Conservation (phyloP, 2,329 filamentous ascomycete genomes). For the Botrytis fragariae region DNA sequence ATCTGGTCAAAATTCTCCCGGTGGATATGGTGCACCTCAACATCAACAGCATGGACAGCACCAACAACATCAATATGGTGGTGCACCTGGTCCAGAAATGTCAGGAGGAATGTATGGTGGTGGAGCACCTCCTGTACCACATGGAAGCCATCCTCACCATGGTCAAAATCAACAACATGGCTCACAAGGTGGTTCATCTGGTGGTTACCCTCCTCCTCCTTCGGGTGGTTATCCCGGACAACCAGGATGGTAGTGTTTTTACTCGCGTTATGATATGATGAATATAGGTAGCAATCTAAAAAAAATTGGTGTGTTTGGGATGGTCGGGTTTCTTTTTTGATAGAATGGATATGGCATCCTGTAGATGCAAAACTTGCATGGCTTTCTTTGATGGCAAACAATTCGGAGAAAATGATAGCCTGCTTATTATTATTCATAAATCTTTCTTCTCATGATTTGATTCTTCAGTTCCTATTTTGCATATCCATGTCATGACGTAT, state of each 20-base stretch:
- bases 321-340: neutral
- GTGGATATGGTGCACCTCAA: slow-evolving; percentile 22
- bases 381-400: neutral
- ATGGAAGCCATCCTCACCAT: slow-evolving; percentile 21
- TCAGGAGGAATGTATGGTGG: slow-evolving; percentile 14
- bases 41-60: slow-evolving; percentile 7
- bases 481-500: slow-evolving; percentile 32
- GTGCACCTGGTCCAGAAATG: slow-evolving; percentile 6
- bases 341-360: slow-evolving; percentile 14
- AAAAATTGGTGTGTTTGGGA: slow-evolving; percentile 5
- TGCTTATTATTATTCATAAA: slow-evolving; percentile 11
- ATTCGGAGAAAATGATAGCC: neutral
- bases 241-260: slow-evolving; percentile 15
- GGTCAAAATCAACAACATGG: slow-evolving; percentile 19
- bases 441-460: slow-evolving; percentile 25
- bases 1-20: slow-evolving; percentile 10
- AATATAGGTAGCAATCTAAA: neutral
- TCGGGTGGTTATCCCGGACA: slow-evolving; percentile 16
- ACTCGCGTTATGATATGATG: slow-evolving; percentile 5
- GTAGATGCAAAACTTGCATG: slow-evolving; percentile 13
- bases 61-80: slow-evolving; percentile 13
- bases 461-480: slow-evolving; percentile 18
- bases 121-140: slow-evolving; percentile 16
- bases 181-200: slow-evolving; percentile 19
- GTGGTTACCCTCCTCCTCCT: slow-evolving; percentile 15